Base-by-base conservation (phyloP, 768 basidiomycete genomes). In the Leucosporidium yakuticum region DNA sequence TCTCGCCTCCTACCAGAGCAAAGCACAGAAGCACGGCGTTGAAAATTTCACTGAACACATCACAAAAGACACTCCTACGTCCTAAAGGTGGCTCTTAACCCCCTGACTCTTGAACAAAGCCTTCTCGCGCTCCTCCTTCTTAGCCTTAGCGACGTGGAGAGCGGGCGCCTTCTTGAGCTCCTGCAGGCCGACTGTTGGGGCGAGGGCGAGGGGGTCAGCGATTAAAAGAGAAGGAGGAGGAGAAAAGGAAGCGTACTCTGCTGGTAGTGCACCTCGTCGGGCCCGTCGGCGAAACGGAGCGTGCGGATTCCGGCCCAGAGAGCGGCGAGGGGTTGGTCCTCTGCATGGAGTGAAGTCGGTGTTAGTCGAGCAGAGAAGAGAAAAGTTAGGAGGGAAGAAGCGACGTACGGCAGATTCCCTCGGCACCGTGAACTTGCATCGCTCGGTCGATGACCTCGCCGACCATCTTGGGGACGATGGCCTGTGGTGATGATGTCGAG, bases 381-480 rank as follows among this genome's bases (percentile, higher is more conserved):
- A 11, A 36, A 31, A 9, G 27, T n/a, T n/a, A 25, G 21, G 29
- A 44, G 63, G 62, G 25, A 9, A 64, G 65, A 44, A 44, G 39
- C 34, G 12, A 44, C 39, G 39, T 7, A 44, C 39, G 65, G 19
- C 20, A 69, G 55, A 99, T 81, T 44, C 96, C 96, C 79, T 97
- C 95, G n/a, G 93, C 96, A 62, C 96, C 96, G 75, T 88, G 92
- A 0, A 89, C 82, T 81, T 99, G 96, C 60, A 98, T 97, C 3
- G 92, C 88, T n/a, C 92, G 87, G 80, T 99, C 96, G 49, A 98
- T 83, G 56, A 99, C 88, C 29, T 81, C 80, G 58, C 90, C 82
- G 0, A 93, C 95, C 89, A 95, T 91, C 0, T 84, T 83, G 19
- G 96, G 96, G 17, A 98, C 91, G 48, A 92, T 87, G 75, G 96